phyloP scores from a whole-genome alignment of 2,329 filamentous ascomycete species.

The Epicoccum sorghinum region DNA sequence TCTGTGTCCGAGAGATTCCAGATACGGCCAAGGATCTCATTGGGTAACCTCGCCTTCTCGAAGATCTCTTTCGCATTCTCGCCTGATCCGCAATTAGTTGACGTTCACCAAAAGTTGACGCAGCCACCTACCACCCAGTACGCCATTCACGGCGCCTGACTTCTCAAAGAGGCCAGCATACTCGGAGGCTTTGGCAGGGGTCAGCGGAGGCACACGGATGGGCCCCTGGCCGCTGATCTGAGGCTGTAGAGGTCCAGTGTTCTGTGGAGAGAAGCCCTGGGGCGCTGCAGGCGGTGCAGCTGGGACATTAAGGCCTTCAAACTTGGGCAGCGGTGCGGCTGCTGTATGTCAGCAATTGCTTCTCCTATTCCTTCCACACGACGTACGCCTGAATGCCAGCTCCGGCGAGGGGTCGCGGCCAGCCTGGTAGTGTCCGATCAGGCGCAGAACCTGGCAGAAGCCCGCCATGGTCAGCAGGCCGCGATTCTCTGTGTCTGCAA shows the following conservation, averaged over 20 bases:
- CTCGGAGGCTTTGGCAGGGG: slow-evolving; percentile 85
- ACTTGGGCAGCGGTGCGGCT: slow-evolving; percentile 86
- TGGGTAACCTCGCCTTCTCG: slow-evolving; percentile 87
- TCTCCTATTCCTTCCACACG: neutral
- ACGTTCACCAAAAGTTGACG: neutral
- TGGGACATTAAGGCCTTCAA: slow-evolving; percentile 73
- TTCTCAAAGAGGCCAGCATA: slow-evolving; percentile 91
- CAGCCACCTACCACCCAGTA: slow-evolving; percentile 67
- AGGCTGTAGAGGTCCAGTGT: slow-evolving; percentile 43
- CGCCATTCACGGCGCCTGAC: slow-evolving; percentile 76
- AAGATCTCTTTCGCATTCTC: slow-evolving; percentile 94
- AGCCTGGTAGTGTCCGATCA: slow-evolving; percentile 95
- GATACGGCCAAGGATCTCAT: slow-evolving; percentile 89
- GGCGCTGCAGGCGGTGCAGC: slow-evolving; percentile 60
- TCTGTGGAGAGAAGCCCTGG: slow-evolving; percentile 50
- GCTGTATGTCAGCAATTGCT: slow-evolving; percentile 30
- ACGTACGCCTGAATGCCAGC: slow-evolving; percentile 75
- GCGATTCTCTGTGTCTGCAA: slow-evolving; percentile 95
- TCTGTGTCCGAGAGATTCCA: slow-evolving; percentile 96
- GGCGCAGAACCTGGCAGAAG: slow-evolving; percentile 88
- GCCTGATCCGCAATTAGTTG: slow-evolving; percentile 54
- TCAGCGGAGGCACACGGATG: slow-evolving; percentile 86
- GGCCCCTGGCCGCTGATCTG: slow-evolving; percentile 59
- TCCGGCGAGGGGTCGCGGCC: slow-evolving; percentile 81
- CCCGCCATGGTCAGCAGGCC: slow-evolving; percentile 90